Percentiles rank a stretch among this genome's conserved stretches.
Conservation (phyloP, 106 monocot species). For the Ottelia alismoides region DNA sequence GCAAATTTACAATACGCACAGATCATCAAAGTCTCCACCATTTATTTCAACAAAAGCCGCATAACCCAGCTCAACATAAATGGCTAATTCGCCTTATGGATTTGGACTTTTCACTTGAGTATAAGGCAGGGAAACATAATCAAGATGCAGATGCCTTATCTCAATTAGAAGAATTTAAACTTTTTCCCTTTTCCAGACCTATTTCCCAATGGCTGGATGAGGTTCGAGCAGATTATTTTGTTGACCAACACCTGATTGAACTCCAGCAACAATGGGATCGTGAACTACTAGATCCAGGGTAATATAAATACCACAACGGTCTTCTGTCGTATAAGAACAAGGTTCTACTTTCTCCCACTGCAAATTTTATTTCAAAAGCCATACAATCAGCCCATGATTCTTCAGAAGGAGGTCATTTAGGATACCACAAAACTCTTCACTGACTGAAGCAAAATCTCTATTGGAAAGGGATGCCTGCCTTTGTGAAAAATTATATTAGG, state of each 20-base stretch:
- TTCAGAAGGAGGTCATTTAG: background rate
- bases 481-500: background rate
- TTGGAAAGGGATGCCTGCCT: background rate
- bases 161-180: background rate
- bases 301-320: too few species aligned
- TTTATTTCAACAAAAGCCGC: background rate
- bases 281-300: too few species aligned
- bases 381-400: background rate
- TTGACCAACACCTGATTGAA: background rate
- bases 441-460: background rate
- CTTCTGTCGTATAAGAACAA: too few species aligned
- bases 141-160: background rate
- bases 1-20: background rate
- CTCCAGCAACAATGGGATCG: too few species aligned
- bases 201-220: background rate
- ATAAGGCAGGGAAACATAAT: background rate
- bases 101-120: slow-evolving; percentile 1
- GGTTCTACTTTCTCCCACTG: too few species aligned
- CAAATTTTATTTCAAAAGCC: background rate
- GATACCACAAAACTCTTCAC: background rate
- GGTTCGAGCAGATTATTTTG: background rate
- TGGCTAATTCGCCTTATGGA: background rate
- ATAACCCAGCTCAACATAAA: background rate
- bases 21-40: slow-evolving; percentile 6
- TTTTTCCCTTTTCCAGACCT: background rate